Percentiles rank a stretch among this genome's conserved stretches.
These are phyloP conservation scores for Aureobasidium sp. DNA, from an alignment of 2,329 filamentous ascomycete species.

Conservation along the genomic window DNA sequence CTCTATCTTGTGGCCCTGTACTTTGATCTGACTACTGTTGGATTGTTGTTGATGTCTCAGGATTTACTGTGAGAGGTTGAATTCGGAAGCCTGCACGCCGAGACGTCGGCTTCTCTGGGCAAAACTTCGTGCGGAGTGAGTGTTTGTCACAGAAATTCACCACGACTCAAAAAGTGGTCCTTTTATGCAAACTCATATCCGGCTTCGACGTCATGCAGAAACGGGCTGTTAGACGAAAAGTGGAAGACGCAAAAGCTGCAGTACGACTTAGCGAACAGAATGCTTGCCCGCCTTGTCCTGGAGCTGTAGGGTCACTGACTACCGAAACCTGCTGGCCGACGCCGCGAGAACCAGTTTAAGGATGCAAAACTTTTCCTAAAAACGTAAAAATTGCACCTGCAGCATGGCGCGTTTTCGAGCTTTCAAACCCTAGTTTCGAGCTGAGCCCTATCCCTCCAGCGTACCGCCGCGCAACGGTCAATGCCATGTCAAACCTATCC, in stretches of 20 bases:
- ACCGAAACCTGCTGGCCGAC: neutral
- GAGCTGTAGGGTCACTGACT: neutral
- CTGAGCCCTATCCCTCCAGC: neutral
- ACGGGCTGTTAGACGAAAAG: neutral
- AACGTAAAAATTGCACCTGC: neutral
- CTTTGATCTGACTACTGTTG: too few species aligned
- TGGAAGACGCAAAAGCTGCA: neutral
- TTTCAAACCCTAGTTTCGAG: neutral
- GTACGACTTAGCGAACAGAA: too few species aligned
- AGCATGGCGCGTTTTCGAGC: neutral
- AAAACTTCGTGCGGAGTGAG: neutral
- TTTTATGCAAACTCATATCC: neutral
- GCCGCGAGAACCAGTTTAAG: neutral
- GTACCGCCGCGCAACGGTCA: neutral
- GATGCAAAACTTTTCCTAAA: neutral
- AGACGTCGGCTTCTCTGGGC: neutral
- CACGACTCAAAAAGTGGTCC: neutral
- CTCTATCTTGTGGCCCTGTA: too few species aligned
- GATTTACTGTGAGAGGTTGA: neutral
- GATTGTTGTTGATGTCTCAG: neutral
- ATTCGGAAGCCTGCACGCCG: neutral
- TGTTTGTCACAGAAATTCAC: slow-evolving; percentile 7
- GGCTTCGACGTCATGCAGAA: neutral
- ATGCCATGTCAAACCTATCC: neutral
- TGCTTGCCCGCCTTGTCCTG: neutral